Percentiles rank a stretch among this genome's conserved stretches.
Evolutionary conservation across 1,284 basidiomycete species (phyloP).

Genomic region (Coriolopsis trogii): DNA sequence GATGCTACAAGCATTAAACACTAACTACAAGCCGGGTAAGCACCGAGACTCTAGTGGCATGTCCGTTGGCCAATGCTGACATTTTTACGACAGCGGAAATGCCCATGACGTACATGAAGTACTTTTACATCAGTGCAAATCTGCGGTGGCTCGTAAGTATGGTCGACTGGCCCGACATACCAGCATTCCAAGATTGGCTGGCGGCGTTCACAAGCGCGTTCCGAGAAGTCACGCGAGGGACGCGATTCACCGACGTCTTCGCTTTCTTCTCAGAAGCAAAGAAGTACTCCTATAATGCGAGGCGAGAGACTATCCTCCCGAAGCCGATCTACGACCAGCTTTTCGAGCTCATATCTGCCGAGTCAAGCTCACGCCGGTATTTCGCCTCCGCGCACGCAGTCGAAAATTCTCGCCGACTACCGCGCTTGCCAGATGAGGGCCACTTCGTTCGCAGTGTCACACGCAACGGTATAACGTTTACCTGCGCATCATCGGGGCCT

Average conservation of each 20-base stretch:
- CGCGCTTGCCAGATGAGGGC: no score
- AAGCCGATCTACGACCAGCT: no score
- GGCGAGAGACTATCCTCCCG: no score
- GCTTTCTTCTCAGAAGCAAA: no score
- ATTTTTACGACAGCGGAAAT: slow-evolving; percentile 6
- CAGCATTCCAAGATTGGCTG: neutral
- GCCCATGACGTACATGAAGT: slow-evolving; percentile 12
- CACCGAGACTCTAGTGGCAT: neutral
- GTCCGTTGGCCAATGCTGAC: neutral
- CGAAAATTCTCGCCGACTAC: no score
- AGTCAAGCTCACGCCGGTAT: no score
- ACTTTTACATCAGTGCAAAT: slow-evolving; percentile 14
- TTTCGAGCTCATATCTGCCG: no score
- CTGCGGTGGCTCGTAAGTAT: slow-evolving; percentile 10
- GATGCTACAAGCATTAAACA: slow-evolving; percentile 11
- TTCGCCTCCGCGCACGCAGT: no score
- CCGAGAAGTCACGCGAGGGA: neutral
- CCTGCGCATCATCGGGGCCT: no score
- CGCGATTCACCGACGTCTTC: neutral
- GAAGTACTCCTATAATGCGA: no score
- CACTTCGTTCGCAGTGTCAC: no score
- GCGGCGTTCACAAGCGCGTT: neutral
- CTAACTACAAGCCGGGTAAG: slow-evolving; percentile 1
- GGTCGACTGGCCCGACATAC: slow-evolving; percentile 2
- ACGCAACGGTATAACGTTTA: no score